These are phyloP conservation scores for Thelephora ganbajun DNA, from an alignment of 768 basidiomycete species.

Conservation along the genomic window DNA sequence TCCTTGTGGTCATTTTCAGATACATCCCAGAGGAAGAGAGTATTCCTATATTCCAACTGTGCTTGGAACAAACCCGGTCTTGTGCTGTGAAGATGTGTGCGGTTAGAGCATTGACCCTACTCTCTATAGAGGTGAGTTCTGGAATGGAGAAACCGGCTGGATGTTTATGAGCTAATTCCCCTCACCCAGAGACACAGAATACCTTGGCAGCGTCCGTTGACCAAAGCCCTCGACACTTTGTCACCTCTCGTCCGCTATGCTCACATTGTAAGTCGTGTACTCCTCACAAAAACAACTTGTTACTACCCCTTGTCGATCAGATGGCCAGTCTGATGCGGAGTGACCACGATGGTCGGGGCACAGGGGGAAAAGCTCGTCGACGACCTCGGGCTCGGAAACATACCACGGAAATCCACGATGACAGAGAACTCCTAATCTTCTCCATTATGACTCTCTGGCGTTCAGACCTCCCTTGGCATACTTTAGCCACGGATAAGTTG, in stretches of 20 bases:
- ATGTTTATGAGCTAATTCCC: neutral
- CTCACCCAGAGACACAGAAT: constrained; percentile 31
- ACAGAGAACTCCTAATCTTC: constrained; percentile 57
- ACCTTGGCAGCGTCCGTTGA: constrained; percentile 41
- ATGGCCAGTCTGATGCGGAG: constrained; percentile 19
- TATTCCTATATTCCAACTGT: constrained; percentile 42
- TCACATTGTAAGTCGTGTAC: constrained; percentile 30
- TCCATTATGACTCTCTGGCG: constrained; percentile 63
- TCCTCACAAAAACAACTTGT: neutral
- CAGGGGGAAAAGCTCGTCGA: constrained; percentile 37
- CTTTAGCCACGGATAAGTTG: constrained; percentile 26
- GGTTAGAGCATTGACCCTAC: constrained; percentile 56
- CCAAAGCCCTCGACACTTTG: constrained; percentile 30
- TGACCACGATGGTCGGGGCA: constrained; percentile 37
- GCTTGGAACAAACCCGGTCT: constrained; percentile 64
- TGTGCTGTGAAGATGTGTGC: constrained; percentile 72
- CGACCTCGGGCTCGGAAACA: constrained; percentile 51
- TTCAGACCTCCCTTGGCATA: constrained; percentile 36
- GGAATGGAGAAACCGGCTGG: neutral
- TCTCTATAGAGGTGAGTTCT: constrained; percentile 48
- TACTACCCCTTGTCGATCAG: neutral
- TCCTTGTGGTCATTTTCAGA: constrained; percentile 57
- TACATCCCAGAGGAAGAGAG: constrained; percentile 54
- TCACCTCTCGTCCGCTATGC: constrained; percentile 38
- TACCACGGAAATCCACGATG: constrained; percentile 43